Percentiles rank a stretch among this genome's conserved stretches.
Conservation (phyloP, 2,329 filamentous ascomycete species). For the Monosporascus cannonballus region DNA sequence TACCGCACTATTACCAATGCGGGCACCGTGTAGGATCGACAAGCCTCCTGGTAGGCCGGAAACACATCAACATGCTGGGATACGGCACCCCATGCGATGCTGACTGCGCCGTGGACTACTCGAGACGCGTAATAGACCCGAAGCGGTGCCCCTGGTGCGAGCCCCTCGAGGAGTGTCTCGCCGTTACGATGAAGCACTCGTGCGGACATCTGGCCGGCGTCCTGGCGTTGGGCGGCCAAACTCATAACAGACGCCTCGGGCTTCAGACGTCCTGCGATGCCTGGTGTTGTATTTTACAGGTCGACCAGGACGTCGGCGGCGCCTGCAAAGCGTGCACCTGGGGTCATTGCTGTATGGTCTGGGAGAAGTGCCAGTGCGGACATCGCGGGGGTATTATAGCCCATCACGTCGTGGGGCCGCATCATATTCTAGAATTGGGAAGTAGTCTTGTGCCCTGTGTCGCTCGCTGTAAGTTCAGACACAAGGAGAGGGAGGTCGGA, state of each 20-base stretch:
- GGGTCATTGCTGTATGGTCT: neutral
- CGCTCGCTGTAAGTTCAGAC: neutral
- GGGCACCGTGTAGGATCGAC: neutral
- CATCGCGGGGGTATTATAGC: neutral
- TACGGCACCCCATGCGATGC: neutral
- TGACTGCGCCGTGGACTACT: neutral
- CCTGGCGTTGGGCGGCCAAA: neutral
- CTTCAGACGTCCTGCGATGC: neutral
- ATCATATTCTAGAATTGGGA: neutral
- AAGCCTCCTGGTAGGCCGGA: neutral
- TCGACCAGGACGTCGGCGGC: neutral
- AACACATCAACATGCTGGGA: neutral
- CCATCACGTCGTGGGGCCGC: neutral
- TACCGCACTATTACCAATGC: neutral
- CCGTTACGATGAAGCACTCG: neutral
- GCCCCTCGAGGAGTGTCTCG: neutral
- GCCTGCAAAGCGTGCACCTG: neutral
- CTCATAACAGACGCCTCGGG: neutral
- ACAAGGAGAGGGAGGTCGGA: neutral
- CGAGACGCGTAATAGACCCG: neutral
- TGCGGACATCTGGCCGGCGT: neutral
- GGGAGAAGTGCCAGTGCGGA: neutral
- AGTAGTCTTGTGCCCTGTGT: neutral
- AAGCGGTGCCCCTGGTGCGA: neutral
- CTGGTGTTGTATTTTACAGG: neutral